These are phyloP conservation scores for Trichoderma koningii DNA, from an alignment of 2,329 filamentous ascomycete genomes.

Conservation along the genomic window DNA sequence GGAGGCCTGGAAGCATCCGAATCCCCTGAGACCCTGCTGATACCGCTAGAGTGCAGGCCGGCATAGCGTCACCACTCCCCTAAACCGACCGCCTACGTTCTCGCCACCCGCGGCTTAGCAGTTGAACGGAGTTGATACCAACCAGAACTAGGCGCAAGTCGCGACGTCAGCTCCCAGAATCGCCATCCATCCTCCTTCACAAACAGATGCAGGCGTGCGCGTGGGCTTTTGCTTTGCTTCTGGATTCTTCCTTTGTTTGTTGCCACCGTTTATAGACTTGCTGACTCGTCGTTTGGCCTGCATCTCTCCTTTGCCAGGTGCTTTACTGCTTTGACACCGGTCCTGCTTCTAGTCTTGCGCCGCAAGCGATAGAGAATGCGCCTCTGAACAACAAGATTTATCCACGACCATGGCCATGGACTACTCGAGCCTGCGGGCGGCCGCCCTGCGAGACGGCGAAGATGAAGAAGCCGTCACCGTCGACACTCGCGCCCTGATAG, in stretches of 20 bases:
- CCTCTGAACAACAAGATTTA: neutral
- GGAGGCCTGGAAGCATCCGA: no score
- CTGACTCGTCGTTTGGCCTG: neutral
- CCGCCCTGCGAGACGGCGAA: constrained; percentile 80
- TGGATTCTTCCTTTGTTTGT: neutral
- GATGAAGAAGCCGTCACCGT: constrained; percentile 98
- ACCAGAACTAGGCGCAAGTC: neutral
- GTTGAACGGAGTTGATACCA: neutral
- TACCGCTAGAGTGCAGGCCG: neutral
- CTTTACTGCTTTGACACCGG: neutral
- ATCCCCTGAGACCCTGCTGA: no score
- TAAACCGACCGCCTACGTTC: neutral
- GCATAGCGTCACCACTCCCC: constrained; percentile 1
- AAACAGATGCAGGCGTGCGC: constrained; percentile 7
- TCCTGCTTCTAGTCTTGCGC: neutral
- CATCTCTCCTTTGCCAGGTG: neutral
- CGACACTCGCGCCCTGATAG: constrained; percentile 93
- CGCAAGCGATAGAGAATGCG: constrained; percentile 10
- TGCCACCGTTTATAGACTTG: constrained; percentile 9
- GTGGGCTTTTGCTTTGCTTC: neutral
- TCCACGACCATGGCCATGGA: constrained; percentile 55
- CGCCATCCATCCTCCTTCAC: neutral
- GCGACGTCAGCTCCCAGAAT: constrained; percentile 16
- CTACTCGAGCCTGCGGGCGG: constrained; percentile 76
- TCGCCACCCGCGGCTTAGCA: constrained; percentile 8